A percentile compares a stretch with the other conserved stretches of the same genome.
These are phyloP conservation scores for Fusarium fujikuroi DNA, from an alignment of 2,329 filamentous ascomycete genomes.

Conservation along the genomic window DNA sequence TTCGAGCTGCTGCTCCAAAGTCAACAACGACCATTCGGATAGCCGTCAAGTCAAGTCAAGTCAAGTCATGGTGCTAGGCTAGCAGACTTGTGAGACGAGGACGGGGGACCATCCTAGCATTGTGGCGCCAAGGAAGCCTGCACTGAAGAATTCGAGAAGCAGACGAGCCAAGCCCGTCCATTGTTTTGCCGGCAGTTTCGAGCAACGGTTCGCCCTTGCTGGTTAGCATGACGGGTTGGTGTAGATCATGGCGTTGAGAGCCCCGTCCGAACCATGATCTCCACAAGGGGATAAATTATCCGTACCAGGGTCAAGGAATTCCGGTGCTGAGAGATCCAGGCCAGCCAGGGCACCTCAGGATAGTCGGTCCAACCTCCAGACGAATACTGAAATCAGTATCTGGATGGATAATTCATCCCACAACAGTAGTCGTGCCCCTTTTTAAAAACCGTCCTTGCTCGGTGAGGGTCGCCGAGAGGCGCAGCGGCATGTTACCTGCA, in stretches of 20 bases:
- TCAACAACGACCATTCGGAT: background rate
- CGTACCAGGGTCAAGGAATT: constrained; percentile 38
- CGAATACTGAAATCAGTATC: constrained; percentile 20
- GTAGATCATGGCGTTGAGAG: constrained; percentile 47
- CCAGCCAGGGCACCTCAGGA: constrained; percentile 26
- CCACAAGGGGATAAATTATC: constrained; percentile 47
- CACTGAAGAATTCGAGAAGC: constrained; percentile 35
- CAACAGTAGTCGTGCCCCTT: constrained; percentile 32
- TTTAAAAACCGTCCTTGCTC: constrained; percentile 29
- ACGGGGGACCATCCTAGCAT: constrained; percentile 28
- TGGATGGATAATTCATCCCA: constrained; percentile 26
- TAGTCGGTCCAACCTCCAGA: constrained; percentile 25
- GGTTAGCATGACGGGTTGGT: constrained; percentile 42
- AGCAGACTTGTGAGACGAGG: constrained; percentile 17
- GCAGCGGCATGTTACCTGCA: constrained; percentile 40
- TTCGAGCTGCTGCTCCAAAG: constrained; percentile 23
- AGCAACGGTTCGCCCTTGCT: constrained; percentile 41
- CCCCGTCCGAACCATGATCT: constrained; percentile 49
- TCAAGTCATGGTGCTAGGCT: constrained; percentile 23
- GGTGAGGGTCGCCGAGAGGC: constrained; percentile 35
- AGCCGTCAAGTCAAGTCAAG: constrained; percentile 22
- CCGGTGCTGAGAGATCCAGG: constrained; percentile 22
- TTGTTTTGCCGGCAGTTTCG: constrained; percentile 43
- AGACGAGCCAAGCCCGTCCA: constrained; percentile 28
- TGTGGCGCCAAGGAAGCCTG: constrained; percentile 33